Evolutionary conservation across 129 eudicot species (phyloP).

Genomic region (Escallonia herrerae): DNA sequence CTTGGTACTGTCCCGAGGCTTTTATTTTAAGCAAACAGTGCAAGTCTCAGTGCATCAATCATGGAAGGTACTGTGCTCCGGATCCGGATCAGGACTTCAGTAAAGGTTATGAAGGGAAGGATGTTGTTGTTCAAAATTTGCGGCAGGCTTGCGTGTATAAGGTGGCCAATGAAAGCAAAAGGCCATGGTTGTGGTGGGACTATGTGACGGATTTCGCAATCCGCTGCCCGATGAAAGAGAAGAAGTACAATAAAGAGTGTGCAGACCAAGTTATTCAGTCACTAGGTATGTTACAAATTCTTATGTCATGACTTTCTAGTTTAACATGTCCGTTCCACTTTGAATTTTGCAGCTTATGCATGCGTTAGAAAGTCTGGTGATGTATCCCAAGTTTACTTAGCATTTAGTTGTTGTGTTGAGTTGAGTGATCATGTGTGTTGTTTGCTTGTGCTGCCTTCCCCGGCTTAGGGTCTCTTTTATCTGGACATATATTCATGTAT

Average conservation of each 20-base stretch:
- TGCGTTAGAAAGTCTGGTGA: no score
- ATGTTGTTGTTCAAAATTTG: conserved; percentile 68
- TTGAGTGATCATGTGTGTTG: no score
- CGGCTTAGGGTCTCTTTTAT: neutral
- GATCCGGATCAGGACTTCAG: conserved; percentile 81
- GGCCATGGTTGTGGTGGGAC: conserved; percentile 90
- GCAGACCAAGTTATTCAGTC: conserved; percentile 56
- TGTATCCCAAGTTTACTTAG: no score
- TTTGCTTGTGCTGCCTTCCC: neutral
- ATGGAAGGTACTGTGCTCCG: conserved; percentile 85
- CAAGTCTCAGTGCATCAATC: conserved; percentile 71
- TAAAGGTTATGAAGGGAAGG: conserved; percentile 68
- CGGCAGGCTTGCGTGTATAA: conserved; percentile 62
- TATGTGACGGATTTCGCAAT: conserved; percentile 68
- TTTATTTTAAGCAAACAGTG: conserved; percentile 61
- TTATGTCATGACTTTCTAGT: neutral
- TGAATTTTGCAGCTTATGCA: no score
- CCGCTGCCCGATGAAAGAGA: conserved; percentile 68
- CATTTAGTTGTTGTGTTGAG: no score
- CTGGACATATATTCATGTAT: no score
- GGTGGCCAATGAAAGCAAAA: conserved; percentile 68
- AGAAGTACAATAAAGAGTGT: conserved; percentile 56
- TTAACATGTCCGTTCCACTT: neutral
- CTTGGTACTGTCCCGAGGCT: conserved; percentile 83
- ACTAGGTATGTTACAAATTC: conserved; percentile 44